Evolutionary conservation across 495 filamentous ascomycete genomes (phyloP), one percentile per base, ranked within the genome.

Genomic region (Tetracladium marchalianum): DNA sequence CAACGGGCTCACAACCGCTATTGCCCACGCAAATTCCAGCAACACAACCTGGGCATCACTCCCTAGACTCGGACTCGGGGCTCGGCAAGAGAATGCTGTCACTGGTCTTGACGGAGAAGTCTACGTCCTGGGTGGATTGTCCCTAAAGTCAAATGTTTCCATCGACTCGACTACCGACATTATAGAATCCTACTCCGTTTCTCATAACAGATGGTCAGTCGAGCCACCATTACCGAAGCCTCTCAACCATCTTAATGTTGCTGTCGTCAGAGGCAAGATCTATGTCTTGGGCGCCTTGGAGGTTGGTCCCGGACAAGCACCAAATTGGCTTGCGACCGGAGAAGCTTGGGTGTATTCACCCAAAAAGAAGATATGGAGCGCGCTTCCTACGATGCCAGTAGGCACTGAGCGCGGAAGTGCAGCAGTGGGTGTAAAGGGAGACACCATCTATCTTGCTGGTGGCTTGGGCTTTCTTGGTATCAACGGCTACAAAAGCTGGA

Each of bases 271-370:
- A 15, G 61, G 55, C 11, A 67, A 66, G 47, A 53, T 70, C 43
- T 68, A 64, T 40, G 39, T 68, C 8, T 57, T 68, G 6, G 65
- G 66, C 27, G 61, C 62, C 12, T 50, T 64, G 37, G 47, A 47
- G 9, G 47, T 35, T 13, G 51, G 41, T 1, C 8, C 8, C 8
- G 17, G 17, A 12, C 5, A 22, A 8, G 46, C 48, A 9, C 18
- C 31, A 7, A 19, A 38, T 2, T 59, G 55, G 54, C 41, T 22
- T 7, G 47, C 61, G 8, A 35, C 47, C 11, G 41, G 48, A 0
- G 54, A 50, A 4, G 42, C 41, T 8, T 56, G 43, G 31, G 49
- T 56, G 0, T 67, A 63, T 33, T 55, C 63, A 43, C 53, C 54
- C 0, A 35, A n/a, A 12, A 13, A 11, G 13, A 22, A 48, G 13